These are phyloP conservation scores for Pichia rugopelliculosa DNA, from an alignment of 805 yeast genomes.

Conservation along the genomic window DNA sequence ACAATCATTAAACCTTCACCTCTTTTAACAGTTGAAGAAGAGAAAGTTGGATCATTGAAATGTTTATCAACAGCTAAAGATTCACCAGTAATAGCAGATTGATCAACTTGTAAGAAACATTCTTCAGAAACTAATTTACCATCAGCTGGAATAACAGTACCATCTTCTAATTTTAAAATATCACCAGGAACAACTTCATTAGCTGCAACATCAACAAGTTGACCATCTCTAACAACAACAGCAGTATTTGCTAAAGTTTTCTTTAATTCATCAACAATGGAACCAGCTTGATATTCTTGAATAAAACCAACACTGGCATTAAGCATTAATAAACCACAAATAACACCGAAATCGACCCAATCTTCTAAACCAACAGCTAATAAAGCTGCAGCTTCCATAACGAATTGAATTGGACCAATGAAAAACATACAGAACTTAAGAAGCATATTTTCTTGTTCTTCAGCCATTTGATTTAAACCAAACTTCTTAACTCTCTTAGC, in stretches of 20 bases:
- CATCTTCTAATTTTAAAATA: conserved; percentile 83
- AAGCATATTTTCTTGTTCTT: conserved; percentile 72
- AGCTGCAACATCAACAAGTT: conserved; percentile 64
- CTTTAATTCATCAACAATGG: conserved; percentile 93
- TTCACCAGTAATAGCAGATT: conserved; percentile 97
- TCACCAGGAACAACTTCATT: conserved; percentile 92
- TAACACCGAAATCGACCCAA: conserved; percentile 99
- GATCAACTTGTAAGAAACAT: conserved; percentile 84
- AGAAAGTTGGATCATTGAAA: conserved; percentile 79
- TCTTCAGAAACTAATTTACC: conserved; percentile 81
- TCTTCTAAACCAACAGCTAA: conserved; percentile 94
- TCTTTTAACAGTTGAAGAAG: conserved; percentile 91
- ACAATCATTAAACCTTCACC: conserved; percentile 94
- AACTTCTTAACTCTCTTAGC: conserved; percentile 77
- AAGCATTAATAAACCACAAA: conserved; percentile 75
- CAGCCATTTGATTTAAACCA: conserved; percentile 88
- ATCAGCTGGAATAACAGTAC: conserved; percentile 87
- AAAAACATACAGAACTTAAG: conserved; percentile 80
- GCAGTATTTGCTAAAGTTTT: conserved; percentile 92
- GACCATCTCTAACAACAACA: conserved; percentile 76
- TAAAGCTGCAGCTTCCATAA: conserved; percentile 94
- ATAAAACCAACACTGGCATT: conserved; percentile 94
- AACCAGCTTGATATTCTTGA: conserved; percentile 97
- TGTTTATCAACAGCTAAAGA: conserved; percentile 92
- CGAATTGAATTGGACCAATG: conserved; percentile 94